Percentiles rank a stretch among this genome's conserved stretches.
phyloP scores from a whole-genome alignment of 139 green algal species.

The Edaphochlamys debaryana region DNA sequence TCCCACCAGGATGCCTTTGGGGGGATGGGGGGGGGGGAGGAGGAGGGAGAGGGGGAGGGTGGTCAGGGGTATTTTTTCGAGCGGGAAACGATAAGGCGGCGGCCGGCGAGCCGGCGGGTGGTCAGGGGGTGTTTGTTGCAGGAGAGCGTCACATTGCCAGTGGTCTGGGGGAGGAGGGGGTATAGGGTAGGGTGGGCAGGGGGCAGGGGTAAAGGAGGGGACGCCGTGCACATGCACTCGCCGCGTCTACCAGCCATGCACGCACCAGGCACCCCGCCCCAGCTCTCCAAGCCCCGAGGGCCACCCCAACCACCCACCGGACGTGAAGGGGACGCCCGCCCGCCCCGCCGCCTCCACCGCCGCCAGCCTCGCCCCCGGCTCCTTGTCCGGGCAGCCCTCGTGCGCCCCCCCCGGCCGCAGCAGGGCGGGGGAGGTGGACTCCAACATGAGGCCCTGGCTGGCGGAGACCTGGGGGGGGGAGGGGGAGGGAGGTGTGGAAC shows the following conservation, averaged over 20 bases:
- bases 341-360: constrained; percentile 76
- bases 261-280: too few relatives aligned
- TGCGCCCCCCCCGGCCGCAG: constrained; percentile 73
- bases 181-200: neutral
- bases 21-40: too few relatives aligned
- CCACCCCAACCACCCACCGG: constrained; percentile 45
- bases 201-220: neutral
- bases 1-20: constrained; percentile 85
- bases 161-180: neutral
- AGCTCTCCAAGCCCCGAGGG: too few relatives aligned
- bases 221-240: neutral
- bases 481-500: neutral
- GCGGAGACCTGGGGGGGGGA: constrained; percentile 59
- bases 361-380: constrained; percentile 63
- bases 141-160: too few relatives aligned
- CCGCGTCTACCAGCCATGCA: too few relatives aligned
- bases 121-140: too few relatives aligned
- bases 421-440: constrained; percentile 62
- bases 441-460: constrained; percentile 92
- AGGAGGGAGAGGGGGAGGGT: too few relatives aligned
- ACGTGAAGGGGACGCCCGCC: constrained; percentile 82
- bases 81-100: too few relatives aligned
- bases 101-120: too few relatives aligned
- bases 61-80: too few relatives aligned
- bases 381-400: constrained; percentile 86